Conservation (phyloP, 2,329 filamentous ascomycete genomes). For the Sclerotinia spermophila region DNA sequence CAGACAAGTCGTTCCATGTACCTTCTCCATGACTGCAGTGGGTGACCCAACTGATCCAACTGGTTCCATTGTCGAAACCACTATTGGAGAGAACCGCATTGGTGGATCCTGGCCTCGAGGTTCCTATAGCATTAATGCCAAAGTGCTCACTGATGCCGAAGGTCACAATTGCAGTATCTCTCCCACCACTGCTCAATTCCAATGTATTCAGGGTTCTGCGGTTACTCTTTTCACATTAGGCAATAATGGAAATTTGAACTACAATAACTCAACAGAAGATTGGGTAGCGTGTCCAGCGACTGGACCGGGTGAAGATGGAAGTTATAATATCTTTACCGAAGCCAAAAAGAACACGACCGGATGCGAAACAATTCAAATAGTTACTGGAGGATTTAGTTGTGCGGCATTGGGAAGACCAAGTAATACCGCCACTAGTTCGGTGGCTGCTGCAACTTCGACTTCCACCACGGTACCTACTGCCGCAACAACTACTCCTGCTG, state of each 20-base stretch:
- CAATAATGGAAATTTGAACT: constrained; percentile 26
- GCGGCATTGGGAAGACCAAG: constrained; percentile 24
- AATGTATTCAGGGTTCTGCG: constrained; percentile 22
- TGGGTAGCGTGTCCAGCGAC: constrained; percentile 32
- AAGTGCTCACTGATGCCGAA: constrained; percentile 25
- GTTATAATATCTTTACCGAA: constrained; percentile 31
- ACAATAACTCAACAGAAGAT: constrained; percentile 21
- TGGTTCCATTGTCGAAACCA: constrained; percentile 25
- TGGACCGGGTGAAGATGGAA: constrained; percentile 31
- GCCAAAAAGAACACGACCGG: constrained; percentile 26
- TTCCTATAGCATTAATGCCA: constrained; percentile 27
- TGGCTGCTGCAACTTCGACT: constrained; percentile 1
- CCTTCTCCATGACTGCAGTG: constrained; percentile 30
- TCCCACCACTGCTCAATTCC: constrained; percentile 27
- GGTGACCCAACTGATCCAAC: constrained; percentile 28
- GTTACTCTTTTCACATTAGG: constrained; percentile 18
- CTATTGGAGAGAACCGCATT: constrained; percentile 32
- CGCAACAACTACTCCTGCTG: neutral
- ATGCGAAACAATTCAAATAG: constrained; percentile 30
- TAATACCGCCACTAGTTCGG: neutral
- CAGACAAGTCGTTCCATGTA: constrained; percentile 28
- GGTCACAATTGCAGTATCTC: constrained; percentile 31
- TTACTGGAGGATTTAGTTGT: constrained; percentile 30
- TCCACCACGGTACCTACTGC: neutral
- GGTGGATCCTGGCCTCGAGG: constrained; percentile 28